A percentile compares a stretch with the other conserved stretches of the same genome.
phyloP scores from a whole-genome alignment of 192 early-diverging fungal genomes.

The Phlyctochytrium arcticum region DNA sequence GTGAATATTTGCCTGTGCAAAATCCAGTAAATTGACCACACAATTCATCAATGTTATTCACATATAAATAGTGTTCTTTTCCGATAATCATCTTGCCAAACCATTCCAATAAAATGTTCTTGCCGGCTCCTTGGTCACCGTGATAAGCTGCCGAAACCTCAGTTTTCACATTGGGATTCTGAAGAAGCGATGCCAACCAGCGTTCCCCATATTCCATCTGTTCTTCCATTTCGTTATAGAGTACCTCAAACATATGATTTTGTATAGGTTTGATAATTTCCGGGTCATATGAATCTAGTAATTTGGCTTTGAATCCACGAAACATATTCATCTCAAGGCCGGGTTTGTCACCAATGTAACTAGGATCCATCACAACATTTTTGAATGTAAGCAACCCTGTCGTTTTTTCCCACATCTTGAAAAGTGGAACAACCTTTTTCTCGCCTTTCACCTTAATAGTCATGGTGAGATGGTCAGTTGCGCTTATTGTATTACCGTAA shows the following conservation, averaged over 20 bases:
- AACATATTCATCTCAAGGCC: neutral
- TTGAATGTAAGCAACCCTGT: neutral
- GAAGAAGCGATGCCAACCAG: neutral
- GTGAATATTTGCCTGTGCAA: neutral
- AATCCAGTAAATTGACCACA: neutral
- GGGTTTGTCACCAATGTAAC: neutral
- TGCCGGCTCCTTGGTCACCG: neutral
- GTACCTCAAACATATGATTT: neutral
- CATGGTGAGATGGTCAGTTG: too few species aligned
- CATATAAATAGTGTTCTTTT: neutral
- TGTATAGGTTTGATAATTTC: neutral
- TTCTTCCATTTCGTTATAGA: neutral
- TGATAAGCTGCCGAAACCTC: neutral
- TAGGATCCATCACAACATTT: neutral
- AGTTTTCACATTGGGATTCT: neutral
- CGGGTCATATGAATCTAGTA: neutral
- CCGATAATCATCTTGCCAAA: constrained; percentile 1
- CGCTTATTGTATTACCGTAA: too few species aligned
- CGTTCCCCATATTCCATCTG: neutral
- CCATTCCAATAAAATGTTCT: neutral
- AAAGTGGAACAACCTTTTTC: too few species aligned
- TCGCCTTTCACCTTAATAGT: too few species aligned
- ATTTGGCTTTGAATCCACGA: neutral
- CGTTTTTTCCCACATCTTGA: too few species aligned
- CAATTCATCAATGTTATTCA: neutral